Evolutionary conservation across 169 alveolate genomes (phyloP), one percentile per base, ranked within the genome.

Genomic region (Theileria annulata): DNA sequence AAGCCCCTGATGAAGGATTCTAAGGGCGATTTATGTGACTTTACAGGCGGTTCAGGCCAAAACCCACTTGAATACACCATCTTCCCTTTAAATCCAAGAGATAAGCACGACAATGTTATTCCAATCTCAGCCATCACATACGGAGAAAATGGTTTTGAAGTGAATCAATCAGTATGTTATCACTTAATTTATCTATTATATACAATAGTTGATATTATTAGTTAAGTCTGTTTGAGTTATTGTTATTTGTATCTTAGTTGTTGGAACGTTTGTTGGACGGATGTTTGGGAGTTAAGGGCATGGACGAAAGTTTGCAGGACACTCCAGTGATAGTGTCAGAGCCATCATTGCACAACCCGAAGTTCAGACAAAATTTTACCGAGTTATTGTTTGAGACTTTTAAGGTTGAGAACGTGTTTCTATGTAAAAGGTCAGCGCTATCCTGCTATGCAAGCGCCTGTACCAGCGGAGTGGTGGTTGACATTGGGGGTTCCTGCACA

Each of bases 391-490:
- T 78, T 15, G 94, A 89, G 64, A 64, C 88, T 12, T 75, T 79
- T 31, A 80, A 86, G 72, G 94, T 89, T 12, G 84, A 77, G 62
- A 88, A 79, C 66, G 59, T 89, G 49, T 85, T 80, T 67, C 42
- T 89, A 68, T 85, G 92, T 25, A 89, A 85, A 68, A 75, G 94
- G 69, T 85, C 92, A 56, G 87, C 88, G 8, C 66, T 89, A 35
- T 51, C 91, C 2, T 89, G 94, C 64, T 89, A 89, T 56, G 94
- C 92, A 28, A 86, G 92, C 51, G 94, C 87, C 37, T 37, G 88
- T 56, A 78, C 88, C 63, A 86, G 92, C 37, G 92, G 87, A 15
- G 68, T 86, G 19, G 92, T 89, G 12, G 87, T 89, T 23, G 85
- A 86, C 71, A 88, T 89, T n/a, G 94, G 91, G 58, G 90, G 88